Conservation (phyloP, 495 filamentous ascomycete genomes). For the Pseudomonodictys pantanalensis region DNA sequence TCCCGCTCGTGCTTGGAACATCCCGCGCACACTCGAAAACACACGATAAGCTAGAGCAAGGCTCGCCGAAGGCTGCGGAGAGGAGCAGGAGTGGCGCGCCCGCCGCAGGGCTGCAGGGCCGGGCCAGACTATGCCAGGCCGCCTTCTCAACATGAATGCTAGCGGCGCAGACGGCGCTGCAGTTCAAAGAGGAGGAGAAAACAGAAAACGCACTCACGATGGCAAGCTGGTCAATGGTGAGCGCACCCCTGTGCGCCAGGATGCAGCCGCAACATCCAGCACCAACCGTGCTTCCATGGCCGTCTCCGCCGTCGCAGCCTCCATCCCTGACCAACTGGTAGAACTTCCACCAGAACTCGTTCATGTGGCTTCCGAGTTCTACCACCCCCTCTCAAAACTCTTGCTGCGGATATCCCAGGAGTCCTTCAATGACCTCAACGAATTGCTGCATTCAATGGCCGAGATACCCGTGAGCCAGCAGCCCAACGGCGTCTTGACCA, state of each 20-base stretch:
- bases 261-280: slow-evolving; percentile 3
- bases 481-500: slow-evolving; percentile 35
- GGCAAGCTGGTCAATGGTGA: slow-evolving; percentile 32
- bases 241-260: slow-evolving; percentile 1
- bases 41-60: slow-evolving; percentile 10
- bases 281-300: slow-evolving; percentile 14
- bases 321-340: slow-evolving; percentile 11
- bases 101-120: slow-evolving; percentile 12
- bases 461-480: slow-evolving; percentile 52
- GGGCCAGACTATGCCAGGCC: slow-evolving; percentile 43
- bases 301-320: background rate
- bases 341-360: slow-evolving; percentile 65
- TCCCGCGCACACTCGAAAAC: slow-evolving; percentile 18
- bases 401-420: slow-evolving; percentile 76
- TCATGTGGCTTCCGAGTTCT: slow-evolving; percentile 70
- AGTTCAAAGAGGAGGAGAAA: slow-evolving; percentile 26
- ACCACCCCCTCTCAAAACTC: slow-evolving; percentile 65
- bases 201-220: slow-evolving; percentile 12
- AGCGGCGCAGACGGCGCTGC: slow-evolving; percentile 28
- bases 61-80: slow-evolving; percentile 21
- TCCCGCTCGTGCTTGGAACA: too few relatives aligned
- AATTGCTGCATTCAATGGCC: slow-evolving; percentile 66
- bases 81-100: slow-evolving; percentile 27
- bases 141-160: slow-evolving; percentile 38
- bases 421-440: slow-evolving; percentile 70